phyloP scores from a whole-genome alignment of 106 monocot genomes.

The Dendrobium huoshanense region DNA sequence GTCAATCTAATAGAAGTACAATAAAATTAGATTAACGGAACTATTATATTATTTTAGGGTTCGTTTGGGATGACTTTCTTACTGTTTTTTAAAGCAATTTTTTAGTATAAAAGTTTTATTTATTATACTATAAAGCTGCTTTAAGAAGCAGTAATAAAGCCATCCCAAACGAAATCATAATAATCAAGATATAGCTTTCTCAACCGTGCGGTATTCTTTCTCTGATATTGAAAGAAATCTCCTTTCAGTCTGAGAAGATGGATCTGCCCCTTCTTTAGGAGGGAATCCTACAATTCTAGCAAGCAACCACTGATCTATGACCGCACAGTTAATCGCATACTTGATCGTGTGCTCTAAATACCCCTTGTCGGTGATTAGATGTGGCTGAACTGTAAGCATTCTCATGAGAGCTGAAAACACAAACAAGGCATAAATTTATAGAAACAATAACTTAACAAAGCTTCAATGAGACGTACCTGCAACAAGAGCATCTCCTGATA shows the following conservation, averaged over 20 bases:
- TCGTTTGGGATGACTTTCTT: too few species aligned
- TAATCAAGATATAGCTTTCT: neutral
- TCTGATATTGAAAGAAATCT: constrained; percentile 47
- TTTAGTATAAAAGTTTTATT: too few species aligned
- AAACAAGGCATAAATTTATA: too few species aligned
- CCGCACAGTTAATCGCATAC: constrained; percentile 78
- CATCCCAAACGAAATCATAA: too few species aligned
- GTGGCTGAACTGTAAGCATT: constrained; percentile 71
- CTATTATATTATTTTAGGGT: too few species aligned
- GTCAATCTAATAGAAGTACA: neutral
- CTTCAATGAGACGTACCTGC: constrained; percentile 43
- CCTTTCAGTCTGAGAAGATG: neutral
- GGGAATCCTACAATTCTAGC: constrained; percentile 51
- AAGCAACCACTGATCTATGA: constrained; percentile 61
- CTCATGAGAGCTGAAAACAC: constrained; percentile 69
- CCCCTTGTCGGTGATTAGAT: constrained; percentile 54
- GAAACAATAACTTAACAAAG: too few species aligned
- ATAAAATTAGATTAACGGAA: too few species aligned
- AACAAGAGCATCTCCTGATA: constrained; percentile 76
- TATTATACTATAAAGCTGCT: too few species aligned
- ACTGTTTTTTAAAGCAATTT: too few species aligned
- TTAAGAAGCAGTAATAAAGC: too few species aligned
- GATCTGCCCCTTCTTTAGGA: constrained; percentile 32
- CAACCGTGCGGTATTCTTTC: constrained; percentile 51
- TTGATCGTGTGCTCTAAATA: constrained; percentile 64